phyloP scores from a whole-genome alignment of 345 rosid genomes.

The Arabidopsis suecica region DNA sequence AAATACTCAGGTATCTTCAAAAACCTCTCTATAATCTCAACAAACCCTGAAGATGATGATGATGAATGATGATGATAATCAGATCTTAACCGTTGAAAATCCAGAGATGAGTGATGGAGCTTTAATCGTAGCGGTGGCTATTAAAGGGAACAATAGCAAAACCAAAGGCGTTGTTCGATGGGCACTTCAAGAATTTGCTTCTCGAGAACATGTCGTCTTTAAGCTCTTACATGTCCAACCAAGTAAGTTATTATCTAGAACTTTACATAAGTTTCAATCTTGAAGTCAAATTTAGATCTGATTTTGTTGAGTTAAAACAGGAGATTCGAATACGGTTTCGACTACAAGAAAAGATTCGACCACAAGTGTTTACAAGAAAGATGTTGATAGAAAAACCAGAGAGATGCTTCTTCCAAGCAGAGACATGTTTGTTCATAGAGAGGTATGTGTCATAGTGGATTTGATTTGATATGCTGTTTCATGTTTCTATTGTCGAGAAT shows the following conservation, averaged over 20 bases:
- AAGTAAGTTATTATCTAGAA: slow-evolving; percentile 53
- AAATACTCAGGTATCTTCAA: slow-evolving; percentile 33
- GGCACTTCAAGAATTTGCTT: slow-evolving; percentile 62
- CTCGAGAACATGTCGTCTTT: slow-evolving; percentile 60
- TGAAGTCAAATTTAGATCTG: not conserved
- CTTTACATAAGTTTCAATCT: not conserved
- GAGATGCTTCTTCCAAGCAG: slow-evolving; percentile 74
- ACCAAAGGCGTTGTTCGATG: slow-evolving; percentile 62
- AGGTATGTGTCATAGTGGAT: slow-evolving; percentile 50
- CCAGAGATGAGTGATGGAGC: slow-evolving; percentile 46
- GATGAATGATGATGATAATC: not conserved
- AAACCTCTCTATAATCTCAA: not conserved
- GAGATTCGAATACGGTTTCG: slow-evolving; percentile 62
- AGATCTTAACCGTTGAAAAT: slow-evolving; percentile 25
- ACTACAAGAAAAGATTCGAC: slow-evolving; percentile 57
- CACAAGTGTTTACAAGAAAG: slow-evolving; percentile 73
- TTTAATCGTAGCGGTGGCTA: slow-evolving; percentile 67
- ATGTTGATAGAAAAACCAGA: slow-evolving; percentile 63
- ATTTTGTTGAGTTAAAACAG: slow-evolving; percentile 48
- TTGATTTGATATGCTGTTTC: slow-evolving; percentile 4
- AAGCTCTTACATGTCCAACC: slow-evolving; percentile 81
- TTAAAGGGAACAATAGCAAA: slow-evolving; percentile 60
- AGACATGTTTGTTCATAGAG: slow-evolving; percentile 61
- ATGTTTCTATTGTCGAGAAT: not conserved
- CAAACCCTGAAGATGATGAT: not conserved